phyloP scores from a whole-genome alignment of 75 land plant genomes.

The Isoetes taiwanensis region DNA sequence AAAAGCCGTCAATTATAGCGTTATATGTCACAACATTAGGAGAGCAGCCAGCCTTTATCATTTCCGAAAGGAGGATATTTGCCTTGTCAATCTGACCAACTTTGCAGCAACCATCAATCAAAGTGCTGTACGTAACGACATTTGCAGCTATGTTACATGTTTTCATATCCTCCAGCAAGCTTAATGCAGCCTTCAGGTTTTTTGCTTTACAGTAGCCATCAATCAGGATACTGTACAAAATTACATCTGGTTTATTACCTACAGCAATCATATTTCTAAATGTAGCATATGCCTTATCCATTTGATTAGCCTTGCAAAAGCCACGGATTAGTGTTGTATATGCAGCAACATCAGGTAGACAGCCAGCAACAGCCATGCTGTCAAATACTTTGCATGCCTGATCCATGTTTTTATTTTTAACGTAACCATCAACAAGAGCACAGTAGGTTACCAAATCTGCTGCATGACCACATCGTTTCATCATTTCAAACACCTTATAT shows the following conservation, averaged over 20 bases:
- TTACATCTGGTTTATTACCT: conserved; percentile 32
- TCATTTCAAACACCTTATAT: conserved; percentile 26
- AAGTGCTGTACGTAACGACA: conserved; percentile 38
- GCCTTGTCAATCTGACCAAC: conserved; percentile 39
- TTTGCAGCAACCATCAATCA: conserved; percentile 47
- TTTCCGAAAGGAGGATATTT: conserved; percentile 26
- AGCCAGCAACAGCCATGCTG: conserved; percentile 48
- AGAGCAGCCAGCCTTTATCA: conserved; percentile 36
- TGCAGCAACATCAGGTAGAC: too few relatives aligned
- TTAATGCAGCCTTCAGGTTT: conserved; percentile 37
- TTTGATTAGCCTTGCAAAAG: conserved; percentile 31
- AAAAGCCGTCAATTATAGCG: conserved; percentile 26
- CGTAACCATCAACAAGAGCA: conserved; percentile 47
- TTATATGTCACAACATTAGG: conserved; percentile 27
- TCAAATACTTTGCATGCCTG: conserved; percentile 44
- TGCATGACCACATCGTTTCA: conserved; percentile 30
- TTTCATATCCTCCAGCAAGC: conserved; percentile 42
- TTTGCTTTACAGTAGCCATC: conserved; percentile 37
- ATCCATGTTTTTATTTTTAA: conserved; percentile 37
- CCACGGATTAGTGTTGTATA: conserved; percentile 50
- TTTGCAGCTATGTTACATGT: too few relatives aligned
- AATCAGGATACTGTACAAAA: conserved; percentile 32
- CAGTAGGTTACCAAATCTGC: conserved; percentile 41
- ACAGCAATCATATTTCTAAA: conserved; percentile 36
- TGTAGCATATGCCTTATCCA: conserved; percentile 35